phyloP scores from a whole-genome alignment of 1,284 basidiomycete genomes.

The Marasmius tenuissimus region DNA sequence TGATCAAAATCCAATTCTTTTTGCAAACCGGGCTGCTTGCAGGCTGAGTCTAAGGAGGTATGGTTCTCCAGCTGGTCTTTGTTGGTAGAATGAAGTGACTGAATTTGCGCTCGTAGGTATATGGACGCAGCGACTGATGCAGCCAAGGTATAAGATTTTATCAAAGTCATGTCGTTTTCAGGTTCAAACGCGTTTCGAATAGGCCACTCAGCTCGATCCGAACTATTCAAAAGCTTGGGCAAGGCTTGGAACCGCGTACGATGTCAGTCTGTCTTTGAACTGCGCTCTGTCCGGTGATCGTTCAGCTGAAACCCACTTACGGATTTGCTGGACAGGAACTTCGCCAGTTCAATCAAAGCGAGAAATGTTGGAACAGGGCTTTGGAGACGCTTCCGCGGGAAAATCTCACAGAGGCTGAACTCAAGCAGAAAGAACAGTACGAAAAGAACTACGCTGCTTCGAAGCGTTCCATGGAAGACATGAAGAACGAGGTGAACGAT shows the following conservation, averaged over 20 bases:
- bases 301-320: background rate
- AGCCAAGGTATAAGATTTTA: conserved; percentile 15
- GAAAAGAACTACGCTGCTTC: conserved; percentile 15
- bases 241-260: conserved; percentile 28
- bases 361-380: conserved; percentile 14
- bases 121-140: conserved; percentile 25
- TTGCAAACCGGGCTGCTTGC: conserved; percentile 34
- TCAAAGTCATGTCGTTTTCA: background rate
- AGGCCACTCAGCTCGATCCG: conserved; percentile 35
- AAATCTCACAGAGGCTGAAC: conserved; percentile 20
- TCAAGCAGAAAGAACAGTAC: conserved; percentile 27
- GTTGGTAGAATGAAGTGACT: background rate
- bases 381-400: conserved; percentile 21
- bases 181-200: background rate
- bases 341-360: conserved; percentile 1
- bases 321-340: conserved; percentile 2
- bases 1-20: no score
- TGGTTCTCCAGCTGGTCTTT: background rate
- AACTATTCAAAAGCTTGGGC: conserved; percentile 35
- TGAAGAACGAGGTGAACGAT: background rate
- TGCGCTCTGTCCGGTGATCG: background rate
- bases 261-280: conserved; percentile 21
- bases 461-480: background rate
- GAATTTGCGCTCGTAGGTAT: conserved; percentile 14
- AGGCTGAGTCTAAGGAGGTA: conserved; percentile 22